These are phyloP conservation scores for Fusarium sp. DNA, from an alignment of 2,329 filamentous ascomycete species.

Conservation along the genomic window DNA sequence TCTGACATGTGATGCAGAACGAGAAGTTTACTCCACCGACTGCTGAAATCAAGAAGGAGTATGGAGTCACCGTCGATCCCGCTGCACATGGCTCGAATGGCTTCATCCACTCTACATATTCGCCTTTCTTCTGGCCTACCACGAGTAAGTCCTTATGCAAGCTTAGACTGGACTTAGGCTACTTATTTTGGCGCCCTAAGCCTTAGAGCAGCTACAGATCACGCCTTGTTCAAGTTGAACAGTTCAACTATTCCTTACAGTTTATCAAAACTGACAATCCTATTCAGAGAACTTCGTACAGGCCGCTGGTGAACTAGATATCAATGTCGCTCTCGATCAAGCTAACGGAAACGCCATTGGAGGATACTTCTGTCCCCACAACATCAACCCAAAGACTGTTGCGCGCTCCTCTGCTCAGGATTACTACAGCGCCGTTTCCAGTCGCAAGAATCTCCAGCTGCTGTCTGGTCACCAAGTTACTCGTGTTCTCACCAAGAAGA, in stretches of 20 bases:
- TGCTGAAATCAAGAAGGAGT: constrained; percentile 23
- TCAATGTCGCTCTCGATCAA: constrained; percentile 25
- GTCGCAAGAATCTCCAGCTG: constrained; percentile 31
- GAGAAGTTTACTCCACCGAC: constrained; percentile 30
- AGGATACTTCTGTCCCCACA: constrained; percentile 38
- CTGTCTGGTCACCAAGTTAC: constrained; percentile 33
- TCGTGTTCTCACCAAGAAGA: constrained; percentile 30
- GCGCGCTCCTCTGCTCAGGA: constrained; percentile 35
- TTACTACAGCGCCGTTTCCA: constrained; percentile 21
- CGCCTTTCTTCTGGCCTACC: constrained; percentile 42
- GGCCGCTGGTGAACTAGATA: constrained; percentile 26
- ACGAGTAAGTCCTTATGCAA: constrained; percentile 18
- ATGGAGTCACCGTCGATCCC: constrained; percentile 28
- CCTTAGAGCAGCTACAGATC: neutral
- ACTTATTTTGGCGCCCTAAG: neutral
- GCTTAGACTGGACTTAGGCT: neutral
- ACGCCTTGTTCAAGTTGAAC: fast-evolving
- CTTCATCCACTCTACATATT: constrained; percentile 34
- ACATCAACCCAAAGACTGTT: constrained; percentile 23
- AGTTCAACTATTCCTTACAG: too few species aligned
- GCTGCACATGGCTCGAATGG: constrained; percentile 29
- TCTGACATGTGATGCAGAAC: constrained; percentile 12
- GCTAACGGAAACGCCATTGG: constrained; percentile 35
- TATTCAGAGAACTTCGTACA: constrained; percentile 25
- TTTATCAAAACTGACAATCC: neutral